These are phyloP conservation scores for Theobroma cacao DNA, from an alignment of 345 rosid species.

Conservation along the genomic window DNA sequence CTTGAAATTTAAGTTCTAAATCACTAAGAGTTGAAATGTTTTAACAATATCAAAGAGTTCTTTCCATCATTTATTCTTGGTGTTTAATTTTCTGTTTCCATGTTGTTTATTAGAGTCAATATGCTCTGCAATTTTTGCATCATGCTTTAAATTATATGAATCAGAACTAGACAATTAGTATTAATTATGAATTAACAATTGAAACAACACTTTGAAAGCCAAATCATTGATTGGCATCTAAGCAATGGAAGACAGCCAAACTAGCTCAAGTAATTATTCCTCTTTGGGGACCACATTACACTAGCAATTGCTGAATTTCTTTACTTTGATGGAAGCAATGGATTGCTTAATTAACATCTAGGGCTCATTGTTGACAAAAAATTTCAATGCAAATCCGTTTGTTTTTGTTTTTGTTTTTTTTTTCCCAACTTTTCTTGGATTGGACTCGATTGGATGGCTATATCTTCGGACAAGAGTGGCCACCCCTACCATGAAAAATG, in stretches of 20 bases:
- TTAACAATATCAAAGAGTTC: neutral
- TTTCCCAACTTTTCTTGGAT: neutral
- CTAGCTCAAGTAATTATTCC: neutral
- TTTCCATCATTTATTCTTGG: neutral
- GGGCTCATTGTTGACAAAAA: neutral
- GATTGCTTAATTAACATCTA: neutral
- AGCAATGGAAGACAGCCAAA: constrained; percentile 4
- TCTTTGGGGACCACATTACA: neutral
- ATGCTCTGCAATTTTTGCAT: neutral
- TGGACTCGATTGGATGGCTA: constrained; percentile 9
- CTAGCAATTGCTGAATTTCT: neutral
- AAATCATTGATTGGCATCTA: neutral
- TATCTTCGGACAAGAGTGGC: constrained; percentile 16
- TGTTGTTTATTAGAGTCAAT: neutral
- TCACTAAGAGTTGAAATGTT: neutral
- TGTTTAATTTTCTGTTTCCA: neutral
- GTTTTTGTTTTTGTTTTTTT: neutral
- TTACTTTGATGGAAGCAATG: neutral
- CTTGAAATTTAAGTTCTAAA: neutral
- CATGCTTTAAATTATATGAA: neutral
- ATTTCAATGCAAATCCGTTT: neutral
- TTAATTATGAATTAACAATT: too few species aligned
- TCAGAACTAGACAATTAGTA: neutral
- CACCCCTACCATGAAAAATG: constrained; percentile 8
- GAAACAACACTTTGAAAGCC: neutral